Evolutionary conservation across 805 yeast species (phyloP).

Genomic region (Schizosaccharomyces japonicus): DNA sequence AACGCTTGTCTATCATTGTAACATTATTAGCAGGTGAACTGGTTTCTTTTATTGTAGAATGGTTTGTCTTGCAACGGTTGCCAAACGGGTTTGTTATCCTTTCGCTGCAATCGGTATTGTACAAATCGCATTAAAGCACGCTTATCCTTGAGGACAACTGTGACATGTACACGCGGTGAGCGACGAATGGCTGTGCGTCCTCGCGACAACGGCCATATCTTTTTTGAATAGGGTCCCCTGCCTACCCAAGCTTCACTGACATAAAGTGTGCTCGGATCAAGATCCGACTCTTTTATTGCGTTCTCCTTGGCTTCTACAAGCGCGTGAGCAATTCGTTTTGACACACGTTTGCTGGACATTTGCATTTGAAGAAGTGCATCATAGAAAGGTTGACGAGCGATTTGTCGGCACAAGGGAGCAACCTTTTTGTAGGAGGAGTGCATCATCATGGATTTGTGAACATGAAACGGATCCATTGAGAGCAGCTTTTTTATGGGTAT

Average conservation of each 20-base stretch:
- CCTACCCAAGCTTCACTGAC: slow-evolving; percentile 4
- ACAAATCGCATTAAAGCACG: neutral
- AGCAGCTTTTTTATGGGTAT: neutral
- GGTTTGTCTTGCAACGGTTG: neutral
- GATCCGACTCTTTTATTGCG: neutral
- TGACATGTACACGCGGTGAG: neutral
- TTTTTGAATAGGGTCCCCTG: neutral
- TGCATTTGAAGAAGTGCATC: slow-evolving; percentile 4
- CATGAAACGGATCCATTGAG: neutral
- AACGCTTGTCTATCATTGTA: neutral
- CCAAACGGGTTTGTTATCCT: neutral
- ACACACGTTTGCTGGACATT: neutral
- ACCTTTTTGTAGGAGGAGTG: slow-evolving; percentile 2
- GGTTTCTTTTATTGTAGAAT: neutral
- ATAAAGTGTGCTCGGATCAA: neutral
- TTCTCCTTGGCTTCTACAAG: neutral
- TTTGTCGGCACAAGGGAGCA: slow-evolving; percentile 3
- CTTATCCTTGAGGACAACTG: slow-evolving; percentile 2
- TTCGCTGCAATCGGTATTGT: neutral
- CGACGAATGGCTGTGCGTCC: slow-evolving; percentile 1
- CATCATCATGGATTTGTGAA: neutral
- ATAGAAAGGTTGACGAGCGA: slow-evolving; percentile 1
- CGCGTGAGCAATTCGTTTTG: neutral
- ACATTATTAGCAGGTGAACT: neutral
- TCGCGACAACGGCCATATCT: neutral